These are phyloP conservation scores for Daldinia concentrica DNA, from an alignment of 495 filamentous ascomycete genomes.

Conservation along the genomic window DNA sequence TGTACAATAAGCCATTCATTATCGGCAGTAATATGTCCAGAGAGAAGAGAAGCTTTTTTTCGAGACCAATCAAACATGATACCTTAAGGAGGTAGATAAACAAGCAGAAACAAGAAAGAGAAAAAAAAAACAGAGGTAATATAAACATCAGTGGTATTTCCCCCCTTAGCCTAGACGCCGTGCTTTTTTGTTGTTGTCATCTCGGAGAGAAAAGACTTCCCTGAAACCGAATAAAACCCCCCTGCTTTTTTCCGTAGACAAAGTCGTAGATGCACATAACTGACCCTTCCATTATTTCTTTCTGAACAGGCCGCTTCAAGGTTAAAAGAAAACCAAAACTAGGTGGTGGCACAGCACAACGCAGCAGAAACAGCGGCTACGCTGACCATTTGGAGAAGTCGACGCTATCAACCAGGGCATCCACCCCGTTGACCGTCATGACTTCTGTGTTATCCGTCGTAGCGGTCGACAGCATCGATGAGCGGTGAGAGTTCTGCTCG, in stretches of 20 bases:
- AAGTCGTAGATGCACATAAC: constrained; percentile 33
- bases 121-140: not conserved
- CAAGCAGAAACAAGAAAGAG: not conserved
- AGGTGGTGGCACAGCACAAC: not conserved
- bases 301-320: not conserved
- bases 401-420: constrained; percentile 62
- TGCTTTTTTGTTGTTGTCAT: constrained; percentile 30
- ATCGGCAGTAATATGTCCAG: constrained; percentile 21
- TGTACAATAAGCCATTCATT: constrained; percentile 16
- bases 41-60: constrained; percentile 13
- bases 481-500: constrained; percentile 61
- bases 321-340: not conserved
- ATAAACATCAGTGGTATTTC: constrained; percentile 47
- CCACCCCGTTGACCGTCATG: constrained; percentile 50
- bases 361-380: not conserved
- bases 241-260: constrained; percentile 28
- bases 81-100: not conserved
- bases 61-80: not conserved
- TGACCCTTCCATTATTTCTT: not conserved
- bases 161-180: constrained; percentile 44
- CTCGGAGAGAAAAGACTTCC: constrained; percentile 5
- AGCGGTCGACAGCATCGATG: constrained; percentile 59
- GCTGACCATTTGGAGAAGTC: constrained; percentile 69
- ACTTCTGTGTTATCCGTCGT: constrained; percentile 61
- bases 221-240: constrained; percentile 23